Percentiles rank a stretch among this genome's conserved stretches.
Conservation (phyloP, 805 yeast species). For the Wickerhamomyces rabaulensis region DNA sequence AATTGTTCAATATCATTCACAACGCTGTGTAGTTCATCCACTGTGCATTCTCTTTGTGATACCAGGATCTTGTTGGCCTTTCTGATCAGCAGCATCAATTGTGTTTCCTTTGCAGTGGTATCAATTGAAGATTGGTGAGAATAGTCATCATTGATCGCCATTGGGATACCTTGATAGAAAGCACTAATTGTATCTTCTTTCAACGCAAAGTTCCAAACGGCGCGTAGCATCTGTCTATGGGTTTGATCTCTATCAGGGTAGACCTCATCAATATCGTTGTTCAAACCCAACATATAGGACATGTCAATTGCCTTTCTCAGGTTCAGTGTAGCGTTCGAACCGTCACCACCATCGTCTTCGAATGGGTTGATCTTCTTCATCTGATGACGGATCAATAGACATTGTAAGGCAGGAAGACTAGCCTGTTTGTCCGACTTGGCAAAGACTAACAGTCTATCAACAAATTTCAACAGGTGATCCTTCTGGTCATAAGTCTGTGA, state of each 20-base stretch:
- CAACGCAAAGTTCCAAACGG: constrained; percentile 17
- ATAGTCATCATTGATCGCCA: constrained; percentile 15
- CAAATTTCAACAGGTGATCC: constrained; percentile 12
- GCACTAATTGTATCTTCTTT: constrained; percentile 15
- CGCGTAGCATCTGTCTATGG: constrained; percentile 5
- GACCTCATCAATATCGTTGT: constrained; percentile 16
- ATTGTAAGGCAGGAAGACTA: constrained; percentile 19
- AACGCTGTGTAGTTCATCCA: constrained; percentile 10
- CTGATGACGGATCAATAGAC: constrained; percentile 13
- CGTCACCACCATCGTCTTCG: constrained; percentile 20
- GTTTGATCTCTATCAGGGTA: constrained; percentile 6
- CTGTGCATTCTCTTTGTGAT: constrained; percentile 4
- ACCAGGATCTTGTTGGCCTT: constrained; percentile 7
- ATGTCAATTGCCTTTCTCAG: constrained; percentile 17
- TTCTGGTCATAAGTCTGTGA: constrained; percentile 8
- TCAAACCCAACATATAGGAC: constrained; percentile 22
- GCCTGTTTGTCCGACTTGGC: constrained; percentile 8
- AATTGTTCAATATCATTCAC: constrained; percentile 14
- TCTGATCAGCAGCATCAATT: constrained; percentile 10
- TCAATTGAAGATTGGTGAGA: constrained; percentile 2
- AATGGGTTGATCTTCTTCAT: constrained; percentile 14
- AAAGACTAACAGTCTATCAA: constrained; percentile 12
- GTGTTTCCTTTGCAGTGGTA: not conserved
- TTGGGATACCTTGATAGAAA: constrained; percentile 18
- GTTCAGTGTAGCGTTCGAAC: constrained; percentile 9